Conservation (phyloP, 257 asterid genomes). For the Solanum paucissectum region DNA sequence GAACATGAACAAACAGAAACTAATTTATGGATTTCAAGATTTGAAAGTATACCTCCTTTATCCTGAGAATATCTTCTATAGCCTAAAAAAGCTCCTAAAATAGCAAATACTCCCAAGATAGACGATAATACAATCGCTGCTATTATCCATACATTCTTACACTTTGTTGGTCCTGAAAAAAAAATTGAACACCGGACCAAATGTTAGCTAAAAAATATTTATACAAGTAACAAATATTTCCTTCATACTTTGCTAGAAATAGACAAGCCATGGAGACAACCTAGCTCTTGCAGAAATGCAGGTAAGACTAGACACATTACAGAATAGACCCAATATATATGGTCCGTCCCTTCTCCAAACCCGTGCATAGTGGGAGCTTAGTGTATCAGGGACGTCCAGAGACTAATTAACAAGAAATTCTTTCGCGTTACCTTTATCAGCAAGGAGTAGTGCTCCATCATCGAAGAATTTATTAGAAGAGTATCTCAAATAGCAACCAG, state of each 20-base stretch:
- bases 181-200: neutral
- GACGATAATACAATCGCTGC: neutral
- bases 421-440: neutral
- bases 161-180: neutral
- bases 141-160: neutral
- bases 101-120: neutral
- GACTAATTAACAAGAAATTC: neutral
- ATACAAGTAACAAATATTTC: neutral
- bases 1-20: neutral
- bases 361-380: neutral
- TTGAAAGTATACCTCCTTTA: neutral
- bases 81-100: neutral
- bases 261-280: neutral
- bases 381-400: neutral
- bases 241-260: neutral
- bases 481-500: slow-evolving; percentile 19
- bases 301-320: neutral
- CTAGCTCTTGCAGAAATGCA: neutral
- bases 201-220: neutral
- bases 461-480: slow-evolving; percentile 8
- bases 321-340: neutral
- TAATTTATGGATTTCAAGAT: neutral
- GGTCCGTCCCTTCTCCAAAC: neutral
- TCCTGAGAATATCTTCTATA: neutral
- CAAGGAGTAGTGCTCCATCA: neutral